Conservation (phyloP, 106 monocot species). For the Dendrobium officinale region DNA sequence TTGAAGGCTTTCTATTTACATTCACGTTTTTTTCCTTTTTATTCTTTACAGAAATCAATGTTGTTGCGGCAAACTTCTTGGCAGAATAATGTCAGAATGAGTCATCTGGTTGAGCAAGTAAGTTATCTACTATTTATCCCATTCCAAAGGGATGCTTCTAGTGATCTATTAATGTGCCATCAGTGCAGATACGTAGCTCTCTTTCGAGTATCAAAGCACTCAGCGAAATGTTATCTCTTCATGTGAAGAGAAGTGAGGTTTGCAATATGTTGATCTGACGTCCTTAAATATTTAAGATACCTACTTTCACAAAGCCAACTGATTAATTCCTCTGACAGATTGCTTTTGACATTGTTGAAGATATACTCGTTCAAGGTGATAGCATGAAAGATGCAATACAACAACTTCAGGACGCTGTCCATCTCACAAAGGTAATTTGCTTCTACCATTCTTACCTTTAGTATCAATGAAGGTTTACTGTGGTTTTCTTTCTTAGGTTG, state of each 20-base stretch:
- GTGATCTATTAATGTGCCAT: neutral
- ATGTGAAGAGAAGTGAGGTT: constrained; percentile 88
- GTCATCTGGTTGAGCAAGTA: constrained; percentile 86
- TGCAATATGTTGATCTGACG: neutral
- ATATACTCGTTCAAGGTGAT: constrained; percentile 79
- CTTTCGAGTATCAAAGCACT: constrained; percentile 76
- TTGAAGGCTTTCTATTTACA: neutral
- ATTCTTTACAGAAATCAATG: constrained; percentile 55
- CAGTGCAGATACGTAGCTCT: constrained; percentile 59
- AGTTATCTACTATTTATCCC: neutral
- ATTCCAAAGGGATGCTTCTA: neutral
- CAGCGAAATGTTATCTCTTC: constrained; percentile 64
- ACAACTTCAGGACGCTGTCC: constrained; percentile 80
- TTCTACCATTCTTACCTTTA: neutral
- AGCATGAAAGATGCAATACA: constrained; percentile 74
- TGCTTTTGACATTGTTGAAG: constrained; percentile 69
- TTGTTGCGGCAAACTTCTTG: constrained; percentile 82
- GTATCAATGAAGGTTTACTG: neutral
- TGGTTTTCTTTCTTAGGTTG: neutral
- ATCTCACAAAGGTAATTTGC: constrained; percentile 71
- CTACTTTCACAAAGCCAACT: neutral
- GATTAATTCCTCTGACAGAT: constrained; percentile 31
- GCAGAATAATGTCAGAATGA: constrained; percentile 86
- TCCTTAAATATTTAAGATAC: neutral
- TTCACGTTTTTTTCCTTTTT: neutral